A percentile compares a stretch with the other conserved stretches of the same genome.
These are phyloP conservation scores for Diaporthe batatas DNA, from an alignment of 2,329 filamentous ascomycete species.

Conservation along the genomic window DNA sequence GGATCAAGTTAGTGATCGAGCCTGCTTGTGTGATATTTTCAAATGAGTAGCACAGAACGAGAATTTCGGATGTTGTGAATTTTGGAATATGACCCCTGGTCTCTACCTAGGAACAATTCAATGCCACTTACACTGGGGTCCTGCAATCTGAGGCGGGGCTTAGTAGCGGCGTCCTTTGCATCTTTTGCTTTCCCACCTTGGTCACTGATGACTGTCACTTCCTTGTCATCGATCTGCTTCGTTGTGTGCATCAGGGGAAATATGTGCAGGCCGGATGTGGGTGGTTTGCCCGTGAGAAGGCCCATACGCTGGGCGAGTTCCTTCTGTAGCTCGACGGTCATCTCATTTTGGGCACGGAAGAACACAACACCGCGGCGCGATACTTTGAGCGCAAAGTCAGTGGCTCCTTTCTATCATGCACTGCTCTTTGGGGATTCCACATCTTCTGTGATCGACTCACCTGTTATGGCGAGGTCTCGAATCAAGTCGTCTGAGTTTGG, in stretches of 20 bases:
- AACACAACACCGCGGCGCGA: constrained; percentile 79
- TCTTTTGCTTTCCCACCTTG: constrained; percentile 53
- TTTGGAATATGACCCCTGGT: not conserved
- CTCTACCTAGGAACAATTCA: not conserved
- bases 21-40: not conserved
- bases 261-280: constrained; percentile 69
- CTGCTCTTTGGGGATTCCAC: not conserved
- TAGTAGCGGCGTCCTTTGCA: not conserved
- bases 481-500: constrained; percentile 68
- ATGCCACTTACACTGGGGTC: not conserved
- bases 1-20: not conserved
- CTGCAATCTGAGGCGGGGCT: not conserved
- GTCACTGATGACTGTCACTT: constrained; percentile 65
- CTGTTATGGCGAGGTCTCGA: constrained; percentile 72
- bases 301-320: constrained; percentile 72
- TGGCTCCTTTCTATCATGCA: not conserved
- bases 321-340: constrained; percentile 75
- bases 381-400: constrained; percentile 57
- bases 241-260: constrained; percentile 60
- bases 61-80: not conserved
- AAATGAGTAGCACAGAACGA: not conserved
- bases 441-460: constrained; percentile 52
- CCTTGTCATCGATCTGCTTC: constrained; percentile 58
- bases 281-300: constrained; percentile 69
- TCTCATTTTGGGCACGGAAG: constrained; percentile 73